A percentile compares a stretch with the other conserved stretches of the same genome.
Evolutionary conservation across 1,139 yeast genomes (phyloP).

Genomic region (Waltiozyma sp.): DNA sequence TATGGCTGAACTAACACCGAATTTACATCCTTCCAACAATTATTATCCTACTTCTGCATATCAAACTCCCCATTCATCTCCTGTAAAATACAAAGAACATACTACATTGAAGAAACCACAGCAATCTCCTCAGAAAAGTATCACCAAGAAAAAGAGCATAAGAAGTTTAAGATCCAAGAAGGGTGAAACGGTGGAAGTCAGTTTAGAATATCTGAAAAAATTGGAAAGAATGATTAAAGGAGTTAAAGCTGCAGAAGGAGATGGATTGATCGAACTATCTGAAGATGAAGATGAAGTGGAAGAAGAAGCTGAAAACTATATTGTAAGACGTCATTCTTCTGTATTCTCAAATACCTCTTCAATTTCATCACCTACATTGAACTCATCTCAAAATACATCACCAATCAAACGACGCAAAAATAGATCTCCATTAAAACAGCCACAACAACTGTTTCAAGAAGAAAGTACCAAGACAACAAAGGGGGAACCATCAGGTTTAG

Average conservation of each 20-base stretch:
- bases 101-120: neutral
- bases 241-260: constrained; percentile 12
- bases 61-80: neutral
- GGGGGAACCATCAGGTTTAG: neutral
- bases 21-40: neutral
- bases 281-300: neutral
- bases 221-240: constrained; percentile 18
- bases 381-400: too few relatives aligned
- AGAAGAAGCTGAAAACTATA: neutral
- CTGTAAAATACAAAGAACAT: neutral
- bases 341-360: too few relatives aligned
- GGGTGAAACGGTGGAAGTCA: constrained; percentile 24
- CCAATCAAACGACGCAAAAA: too few relatives aligned
- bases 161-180: constrained; percentile 1
- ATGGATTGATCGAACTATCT: neutral
- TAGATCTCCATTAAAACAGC: too few relatives aligned
- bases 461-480: neutral
- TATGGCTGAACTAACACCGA: neutral
- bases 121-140: neutral
- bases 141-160: constrained; percentile 3
- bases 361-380: neutral
- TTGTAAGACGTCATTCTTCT: too few relatives aligned
- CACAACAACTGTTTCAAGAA: neutral
- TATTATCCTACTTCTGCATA: neutral
- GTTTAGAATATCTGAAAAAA: constrained; percentile 35